Percentiles rank a stretch among this genome's conserved stretches.
Evolutionary conservation across 805 yeast genomes (phyloP).

Genomic region (Komagataella kurtzmanii): DNA sequence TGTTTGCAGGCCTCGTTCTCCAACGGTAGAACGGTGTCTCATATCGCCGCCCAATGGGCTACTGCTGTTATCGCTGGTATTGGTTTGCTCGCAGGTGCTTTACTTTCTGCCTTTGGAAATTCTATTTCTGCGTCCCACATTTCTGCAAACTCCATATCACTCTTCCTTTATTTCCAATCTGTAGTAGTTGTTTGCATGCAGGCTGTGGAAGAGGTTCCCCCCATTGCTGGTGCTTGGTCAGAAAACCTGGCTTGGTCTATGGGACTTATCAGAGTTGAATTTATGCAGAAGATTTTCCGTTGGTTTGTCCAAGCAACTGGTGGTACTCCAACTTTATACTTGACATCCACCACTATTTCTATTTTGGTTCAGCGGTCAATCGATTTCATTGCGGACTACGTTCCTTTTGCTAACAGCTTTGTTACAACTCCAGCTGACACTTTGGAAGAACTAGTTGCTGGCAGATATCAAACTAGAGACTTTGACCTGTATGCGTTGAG

Average conservation of each 20-base stretch:
- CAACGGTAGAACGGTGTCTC: constrained; percentile 73
- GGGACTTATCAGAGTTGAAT: constrained; percentile 67
- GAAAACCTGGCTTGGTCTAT: constrained; percentile 91
- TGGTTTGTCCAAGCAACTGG: constrained; percentile 88
- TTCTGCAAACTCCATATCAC: constrained; percentile 73
- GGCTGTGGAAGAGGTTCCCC: constrained; percentile 78
- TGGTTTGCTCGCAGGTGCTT: constrained; percentile 73
- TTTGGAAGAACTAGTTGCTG: neutral
- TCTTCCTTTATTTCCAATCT: constrained; percentile 80
- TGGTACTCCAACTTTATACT: constrained; percentile 62
- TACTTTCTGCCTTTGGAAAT: constrained; percentile 75
- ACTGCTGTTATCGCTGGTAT: constrained; percentile 84
- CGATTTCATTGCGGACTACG: constrained; percentile 7
- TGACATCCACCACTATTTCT: constrained; percentile 46
- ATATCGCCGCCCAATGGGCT: constrained; percentile 81
- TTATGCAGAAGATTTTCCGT: constrained; percentile 77
- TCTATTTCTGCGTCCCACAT: constrained; percentile 83
- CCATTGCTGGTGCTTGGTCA: constrained; percentile 86
- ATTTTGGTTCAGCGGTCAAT: constrained; percentile 65
- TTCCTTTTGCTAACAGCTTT: constrained; percentile 9
- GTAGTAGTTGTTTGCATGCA: constrained; percentile 77
- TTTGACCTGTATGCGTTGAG: constrained; percentile 21
- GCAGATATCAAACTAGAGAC: constrained; percentile 7
- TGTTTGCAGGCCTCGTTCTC: constrained; percentile 67
- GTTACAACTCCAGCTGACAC: neutral